A percentile compares a stretch with the other conserved stretches of the same genome.
phyloP scores from a whole-genome alignment of 2,329 filamentous ascomycete genomes.

The Peltaster fructicola region DNA sequence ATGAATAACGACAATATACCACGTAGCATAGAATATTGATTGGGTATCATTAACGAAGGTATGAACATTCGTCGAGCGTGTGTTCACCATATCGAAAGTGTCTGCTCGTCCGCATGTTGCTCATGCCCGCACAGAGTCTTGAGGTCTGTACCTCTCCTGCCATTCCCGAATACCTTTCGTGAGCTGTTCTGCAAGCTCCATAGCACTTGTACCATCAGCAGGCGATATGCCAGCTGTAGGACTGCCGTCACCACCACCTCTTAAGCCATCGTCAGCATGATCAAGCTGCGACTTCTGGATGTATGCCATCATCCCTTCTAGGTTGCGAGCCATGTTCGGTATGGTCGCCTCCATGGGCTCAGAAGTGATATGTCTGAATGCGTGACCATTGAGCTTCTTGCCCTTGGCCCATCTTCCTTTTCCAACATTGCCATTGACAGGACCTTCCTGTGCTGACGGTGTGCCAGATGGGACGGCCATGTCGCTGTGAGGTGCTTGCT shows the following conservation, averaged over 20 bases:
- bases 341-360: constrained; percentile 54
- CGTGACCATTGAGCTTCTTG: constrained; percentile 13
- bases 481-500: constrained; percentile 5
- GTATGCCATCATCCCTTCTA: constrained; percentile 66
- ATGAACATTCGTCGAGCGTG: too few relatives aligned
- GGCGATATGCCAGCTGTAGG: constrained; percentile 2
- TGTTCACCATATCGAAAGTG: too few relatives aligned
- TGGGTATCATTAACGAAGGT: too few relatives aligned
- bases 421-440: too few relatives aligned
- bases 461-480: constrained; percentile 4
- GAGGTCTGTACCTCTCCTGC: constrained; percentile 3
- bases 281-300: constrained; percentile 81
- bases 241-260: constrained; percentile 15
- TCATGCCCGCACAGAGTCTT: too few relatives aligned
- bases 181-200: constrained; percentile 3
- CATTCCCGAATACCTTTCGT: constrained; percentile 3
- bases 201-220: constrained; percentile 2
- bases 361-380: constrained; percentile 37
- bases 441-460: too few relatives aligned
- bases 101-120: too few relatives aligned
- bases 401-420: constrained; percentile 9
- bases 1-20: too few relatives aligned
- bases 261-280: constrained; percentile 45
- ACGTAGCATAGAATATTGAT: too few relatives aligned
- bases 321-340: constrained; percentile 40